A percentile compares a stretch with the other conserved stretches of the same genome.
These are phyloP conservation scores for Neopestalotiopsis sp. DNA, from an alignment of 2,329 filamentous ascomycete genomes.

Conservation along the genomic window DNA sequence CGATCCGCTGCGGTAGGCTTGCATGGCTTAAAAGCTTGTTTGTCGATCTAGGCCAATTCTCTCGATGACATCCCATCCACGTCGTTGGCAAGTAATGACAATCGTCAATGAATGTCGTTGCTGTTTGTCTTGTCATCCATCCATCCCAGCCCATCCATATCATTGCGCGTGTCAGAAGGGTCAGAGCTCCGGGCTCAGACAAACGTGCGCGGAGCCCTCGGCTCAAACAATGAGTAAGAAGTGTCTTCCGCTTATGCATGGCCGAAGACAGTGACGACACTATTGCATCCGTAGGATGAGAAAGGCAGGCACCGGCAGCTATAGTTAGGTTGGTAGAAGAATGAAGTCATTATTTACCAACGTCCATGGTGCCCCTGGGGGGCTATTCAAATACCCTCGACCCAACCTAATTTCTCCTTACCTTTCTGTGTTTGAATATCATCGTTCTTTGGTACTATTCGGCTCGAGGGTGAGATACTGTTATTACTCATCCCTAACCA, in stretches of 20 bases:
- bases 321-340: slow-evolving; percentile 5
- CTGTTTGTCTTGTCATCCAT: too few species aligned
- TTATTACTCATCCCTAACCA: background rate
- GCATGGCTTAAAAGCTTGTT: slow-evolving; percentile 16
- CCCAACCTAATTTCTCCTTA: background rate
- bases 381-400: background rate
- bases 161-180: too few species aligned
- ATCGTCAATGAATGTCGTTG: too few species aligned
- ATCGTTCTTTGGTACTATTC: background rate
- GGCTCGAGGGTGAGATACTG: too few species aligned
- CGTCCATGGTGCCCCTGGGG: background rate
- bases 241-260: background rate
- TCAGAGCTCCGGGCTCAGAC: background rate
- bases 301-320: slow-evolving; percentile 20
- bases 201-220: slow-evolving; percentile 1
- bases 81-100: background rate
- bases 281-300: slow-evolving; percentile 24
- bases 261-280: slow-evolving; percentile 20
- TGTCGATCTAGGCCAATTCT: slow-evolving; percentile 8
- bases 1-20: background rate
- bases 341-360: slow-evolving; percentile 33
- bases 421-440: rapidly evolving
- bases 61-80: background rate
- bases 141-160: too few species aligned
- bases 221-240: background rate